These are phyloP conservation scores for Pseudoscleropodium purum DNA, from an alignment of 225 moss, liverwort and hornwort species.

Conservation along the genomic window DNA sequence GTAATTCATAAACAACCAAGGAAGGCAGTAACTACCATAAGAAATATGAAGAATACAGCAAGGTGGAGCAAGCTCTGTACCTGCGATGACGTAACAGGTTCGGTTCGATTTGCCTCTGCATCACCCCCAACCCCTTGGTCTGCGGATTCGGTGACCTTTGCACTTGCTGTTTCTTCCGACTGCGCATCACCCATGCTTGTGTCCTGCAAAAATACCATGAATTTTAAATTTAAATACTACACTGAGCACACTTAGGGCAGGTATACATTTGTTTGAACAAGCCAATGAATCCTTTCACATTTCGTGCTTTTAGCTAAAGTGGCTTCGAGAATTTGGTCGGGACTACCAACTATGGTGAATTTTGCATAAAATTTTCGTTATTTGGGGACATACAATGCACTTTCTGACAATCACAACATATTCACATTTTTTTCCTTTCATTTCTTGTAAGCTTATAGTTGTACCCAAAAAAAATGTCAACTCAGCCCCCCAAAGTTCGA, in stretches of 20 bases:
- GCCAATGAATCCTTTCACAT: background rate
- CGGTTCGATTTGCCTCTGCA: background rate
- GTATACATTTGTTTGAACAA: background rate
- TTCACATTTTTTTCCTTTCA: background rate
- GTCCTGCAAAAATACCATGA: conserved; percentile 2
- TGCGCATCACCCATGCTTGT: background rate
- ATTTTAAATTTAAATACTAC: background rate
- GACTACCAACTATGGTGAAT: background rate
- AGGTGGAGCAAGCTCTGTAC: background rate
- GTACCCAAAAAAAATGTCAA: background rate
- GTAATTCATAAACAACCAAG: background rate
- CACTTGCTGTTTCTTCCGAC: background rate
- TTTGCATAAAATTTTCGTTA: background rate
- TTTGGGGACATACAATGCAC: background rate
- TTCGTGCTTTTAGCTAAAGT: background rate
- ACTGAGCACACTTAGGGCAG: no score
- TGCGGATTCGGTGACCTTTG: background rate
- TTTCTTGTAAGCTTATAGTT: background rate
- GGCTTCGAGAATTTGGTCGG: background rate
- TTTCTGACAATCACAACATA: background rate
- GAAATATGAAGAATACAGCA: background rate
- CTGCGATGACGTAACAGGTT: conserved; percentile 7
- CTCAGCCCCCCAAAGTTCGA: background rate
- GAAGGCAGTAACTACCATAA: background rate
- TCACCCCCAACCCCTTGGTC: background rate